Conservation (phyloP, 768 basidiomycete genomes). For the Phylloporus scabripes region DNA sequence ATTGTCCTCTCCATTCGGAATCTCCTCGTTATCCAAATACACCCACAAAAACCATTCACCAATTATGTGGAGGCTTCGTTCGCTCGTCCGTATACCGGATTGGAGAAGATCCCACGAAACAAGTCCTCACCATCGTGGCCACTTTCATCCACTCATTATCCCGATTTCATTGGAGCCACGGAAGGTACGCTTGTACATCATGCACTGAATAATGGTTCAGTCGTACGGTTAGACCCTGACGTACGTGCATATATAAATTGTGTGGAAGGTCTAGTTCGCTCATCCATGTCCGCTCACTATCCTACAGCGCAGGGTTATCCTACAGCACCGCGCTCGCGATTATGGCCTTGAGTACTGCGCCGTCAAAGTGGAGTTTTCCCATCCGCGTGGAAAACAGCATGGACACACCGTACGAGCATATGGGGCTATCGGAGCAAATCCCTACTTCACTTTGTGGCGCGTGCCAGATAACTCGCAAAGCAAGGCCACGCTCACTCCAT, state of each 20-base stretch:
- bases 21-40: constrained; percentile 13
- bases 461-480: constrained; percentile 5
- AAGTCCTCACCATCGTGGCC: constrained; percentile 26
- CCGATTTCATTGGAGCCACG: constrained; percentile 18
- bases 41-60: background rate
- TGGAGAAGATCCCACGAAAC: constrained; percentile 22
- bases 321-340: constrained; percentile 24
- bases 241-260: background rate
- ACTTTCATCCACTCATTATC: constrained; percentile 16
- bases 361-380: constrained; percentile 10
- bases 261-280: background rate
- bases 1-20: constrained; percentile 18
- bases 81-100: constrained; percentile 19
- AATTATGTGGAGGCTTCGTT: constrained; percentile 9
- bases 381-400: background rate
- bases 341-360: constrained; percentile 21
- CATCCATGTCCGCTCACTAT: background rate
- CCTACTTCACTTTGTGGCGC: constrained; percentile 17
- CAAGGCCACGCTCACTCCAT: constrained; percentile 5
- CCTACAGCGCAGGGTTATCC: constrained; percentile 11
- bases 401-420: constrained; percentile 12
- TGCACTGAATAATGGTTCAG: constrained; percentile 14
- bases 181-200: constrained; percentile 8
- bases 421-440: constrained; percentile 10
- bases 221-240: constrained; percentile 18